These are phyloP conservation scores for Candida sanyaensis DNA, from an alignment of 1,139 yeast species.

Conservation along the genomic window DNA sequence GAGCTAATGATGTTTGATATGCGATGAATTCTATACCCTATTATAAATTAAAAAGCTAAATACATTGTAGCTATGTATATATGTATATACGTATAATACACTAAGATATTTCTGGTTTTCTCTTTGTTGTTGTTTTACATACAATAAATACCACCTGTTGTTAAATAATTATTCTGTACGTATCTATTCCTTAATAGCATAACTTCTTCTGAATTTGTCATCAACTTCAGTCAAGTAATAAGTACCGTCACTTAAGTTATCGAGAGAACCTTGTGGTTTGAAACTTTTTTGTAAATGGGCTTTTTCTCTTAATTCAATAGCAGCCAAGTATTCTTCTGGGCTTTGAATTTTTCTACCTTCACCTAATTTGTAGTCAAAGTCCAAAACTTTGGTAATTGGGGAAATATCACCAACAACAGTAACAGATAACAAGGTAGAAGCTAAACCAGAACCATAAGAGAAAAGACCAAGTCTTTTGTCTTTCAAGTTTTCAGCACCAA, in stretches of 20 bases:
- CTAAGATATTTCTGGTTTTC: not conserved
- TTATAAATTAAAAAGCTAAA: not conserved
- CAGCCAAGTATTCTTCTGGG: slow-evolving; percentile 81
- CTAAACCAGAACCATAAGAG: slow-evolving; percentile 98
- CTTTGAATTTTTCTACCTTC: slow-evolving; percentile 64
- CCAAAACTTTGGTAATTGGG: slow-evolving; percentile 61
- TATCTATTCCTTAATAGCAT: slow-evolving; percentile 58
- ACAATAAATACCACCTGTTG: not conserved
- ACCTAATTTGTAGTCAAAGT: slow-evolving; percentile 67
- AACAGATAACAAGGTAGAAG: slow-evolving; percentile 83
- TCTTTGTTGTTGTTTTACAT: not conserved
- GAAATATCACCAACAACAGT: slow-evolving; percentile 82
- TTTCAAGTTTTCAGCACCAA: slow-evolving; percentile 72
- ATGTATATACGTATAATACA: slow-evolving; percentile 1
- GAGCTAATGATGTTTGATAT: too few relatives aligned
- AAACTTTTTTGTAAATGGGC: slow-evolving; percentile 80
- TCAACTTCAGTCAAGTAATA: slow-evolving; percentile 85
- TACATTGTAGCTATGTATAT: slow-evolving; percentile 1
- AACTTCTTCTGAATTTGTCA: slow-evolving; percentile 85
- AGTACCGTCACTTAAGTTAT: slow-evolving; percentile 69
- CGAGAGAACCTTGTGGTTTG: slow-evolving; percentile 79
- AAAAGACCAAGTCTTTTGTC: slow-evolving; percentile 88
- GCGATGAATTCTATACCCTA: not conserved
- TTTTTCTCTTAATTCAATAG: slow-evolving; percentile 83
- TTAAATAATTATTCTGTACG: not conserved